Base-by-base conservation (phyloP, 1,284 basidiomycete genomes). In the Afroboletus lepidellus region DNA sequence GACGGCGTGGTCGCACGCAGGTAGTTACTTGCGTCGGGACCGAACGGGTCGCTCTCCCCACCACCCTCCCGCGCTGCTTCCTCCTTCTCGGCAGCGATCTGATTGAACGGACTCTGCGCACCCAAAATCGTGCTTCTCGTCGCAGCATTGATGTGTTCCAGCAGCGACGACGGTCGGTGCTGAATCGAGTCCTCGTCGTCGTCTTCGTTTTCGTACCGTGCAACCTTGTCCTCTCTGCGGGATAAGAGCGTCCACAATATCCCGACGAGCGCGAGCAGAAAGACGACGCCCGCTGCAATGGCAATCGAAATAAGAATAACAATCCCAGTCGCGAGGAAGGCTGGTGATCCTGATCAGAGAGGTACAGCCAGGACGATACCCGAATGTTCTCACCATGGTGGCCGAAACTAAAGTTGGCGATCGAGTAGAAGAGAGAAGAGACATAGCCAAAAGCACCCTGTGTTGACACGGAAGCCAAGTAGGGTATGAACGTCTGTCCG, bases 301-400 rank as follows among this genome's bases (percentile, higher is more conserved):
- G 95, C 96, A 60, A 99, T 98, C 5, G 94, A 96, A 60, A 99
- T 95, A 36, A 98, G 80, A 57, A 99, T 98, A 50, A 99, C 93
- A 34, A 98, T 80, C 3, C 95, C 97, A 23, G 86, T 84, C 1
- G 94, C 92, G 47, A 98, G 82, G 78, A 88, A 91, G 67, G 85
- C 93, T 93, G 58, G 6, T 52, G 29, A 47, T 57, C 46, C 46
- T 69, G n/a, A n/a, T n/a, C 41, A 69, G 54, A 11, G 12, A 20
- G n/a, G 16, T n/a, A 34, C 8, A 13, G 21, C n/a, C 4, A 9
- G 0, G 20, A 20, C 2, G 15, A 36, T 16, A 15, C n/a, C 5
- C 1, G 8, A 21, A 34, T 42, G 36, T 25, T 77, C 90, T 76
- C 62, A 92, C 90, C 79, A 46, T 74, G 77, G 61, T 85, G 82